Evolutionary conservation across 148 eudicot genomes (phyloP), one percentile per base, ranked within the genome.

Genomic region (Chenopodium album): DNA sequence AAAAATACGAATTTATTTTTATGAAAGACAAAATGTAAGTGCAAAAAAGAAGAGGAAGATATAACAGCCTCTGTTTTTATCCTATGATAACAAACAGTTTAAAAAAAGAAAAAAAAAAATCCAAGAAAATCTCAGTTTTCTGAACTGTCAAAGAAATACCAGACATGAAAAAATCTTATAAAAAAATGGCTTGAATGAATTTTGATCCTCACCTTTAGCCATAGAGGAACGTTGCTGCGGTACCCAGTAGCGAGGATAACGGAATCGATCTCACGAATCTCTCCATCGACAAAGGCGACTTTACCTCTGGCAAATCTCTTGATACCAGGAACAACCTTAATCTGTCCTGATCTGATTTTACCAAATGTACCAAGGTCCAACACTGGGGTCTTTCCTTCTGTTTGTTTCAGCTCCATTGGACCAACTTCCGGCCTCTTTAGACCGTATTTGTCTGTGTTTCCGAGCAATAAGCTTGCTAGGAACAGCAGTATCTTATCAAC

Each of bases 231-330:
- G 71, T 94, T 94, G 90, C 98, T 94, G 65, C 88, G 85, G 83
- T 94, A 94, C 8, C 98, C 98, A 0, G 98, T 94, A 44, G 97
- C 97, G 52, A 94, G 90, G 81, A 94, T 87, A 68, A 91, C 97
- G 0, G 97, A 88, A 89, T 94, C 92, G 22, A 94, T 74, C 80
- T 91, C 91, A 62, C 91, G 84, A 73, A 44, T 71, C 52, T 85
- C 79, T 0, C 92, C 94, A 78, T 91, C 81, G 12, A 90, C 89
- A 0, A 94, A 89, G 68, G 89, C 90, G 2, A 90, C 98, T 79
- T 85, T 80, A 2, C 92, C 90, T 4, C 76, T 81, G 5, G 86
- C 81, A 77, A 94, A 94, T 63, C 87, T 88, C 87, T 88, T 94
- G 82, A 94, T 92, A 50, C 94, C 98, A 8, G 98, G 98, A 10